Evolutionary conservation across 2,329 filamentous ascomycete genomes (phyloP).

Genomic region (Capronia coronata): DNA sequence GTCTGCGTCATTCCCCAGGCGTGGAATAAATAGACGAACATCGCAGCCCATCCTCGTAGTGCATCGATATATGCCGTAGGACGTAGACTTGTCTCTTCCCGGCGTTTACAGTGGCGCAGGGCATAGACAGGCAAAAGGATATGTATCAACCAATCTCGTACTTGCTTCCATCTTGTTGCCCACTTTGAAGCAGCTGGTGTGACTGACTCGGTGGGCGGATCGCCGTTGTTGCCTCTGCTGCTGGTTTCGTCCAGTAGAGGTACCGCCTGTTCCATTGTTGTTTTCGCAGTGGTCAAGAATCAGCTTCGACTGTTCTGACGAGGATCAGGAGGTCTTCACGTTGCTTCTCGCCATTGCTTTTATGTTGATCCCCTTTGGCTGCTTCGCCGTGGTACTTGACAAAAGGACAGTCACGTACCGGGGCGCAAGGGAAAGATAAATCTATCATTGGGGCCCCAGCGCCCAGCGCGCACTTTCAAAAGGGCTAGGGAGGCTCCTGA

Average conservation of each 20-base stretch:
- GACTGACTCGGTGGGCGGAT: neutral
- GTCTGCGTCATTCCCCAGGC: neutral
- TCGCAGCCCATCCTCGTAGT: constrained; percentile 28
- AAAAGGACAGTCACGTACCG: no score
- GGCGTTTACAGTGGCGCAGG: neutral
- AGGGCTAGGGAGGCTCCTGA: no score
- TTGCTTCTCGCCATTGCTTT: neutral
- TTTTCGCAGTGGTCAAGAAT: neutral
- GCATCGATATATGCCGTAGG: constrained; percentile 29
- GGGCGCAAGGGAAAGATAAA: no score
- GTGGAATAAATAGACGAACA: constrained; percentile 12
- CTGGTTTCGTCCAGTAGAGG: neutral
- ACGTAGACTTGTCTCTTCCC: neutral
- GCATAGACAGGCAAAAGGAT: neutral
- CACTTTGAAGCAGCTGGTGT: neutral
- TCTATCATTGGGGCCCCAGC: no score
- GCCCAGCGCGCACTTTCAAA: no score
- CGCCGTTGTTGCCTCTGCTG: neutral
- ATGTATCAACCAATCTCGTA: neutral
- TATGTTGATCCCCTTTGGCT: neutral
- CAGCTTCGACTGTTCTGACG: neutral
- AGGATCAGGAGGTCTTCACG: neutral
- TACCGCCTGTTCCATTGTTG: neutral
- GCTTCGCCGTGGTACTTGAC: neutral
- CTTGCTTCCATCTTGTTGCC: neutral